Evolutionary conservation across 345 rosid species (phyloP).

Genomic region (Aurinia saxatilis): DNA sequence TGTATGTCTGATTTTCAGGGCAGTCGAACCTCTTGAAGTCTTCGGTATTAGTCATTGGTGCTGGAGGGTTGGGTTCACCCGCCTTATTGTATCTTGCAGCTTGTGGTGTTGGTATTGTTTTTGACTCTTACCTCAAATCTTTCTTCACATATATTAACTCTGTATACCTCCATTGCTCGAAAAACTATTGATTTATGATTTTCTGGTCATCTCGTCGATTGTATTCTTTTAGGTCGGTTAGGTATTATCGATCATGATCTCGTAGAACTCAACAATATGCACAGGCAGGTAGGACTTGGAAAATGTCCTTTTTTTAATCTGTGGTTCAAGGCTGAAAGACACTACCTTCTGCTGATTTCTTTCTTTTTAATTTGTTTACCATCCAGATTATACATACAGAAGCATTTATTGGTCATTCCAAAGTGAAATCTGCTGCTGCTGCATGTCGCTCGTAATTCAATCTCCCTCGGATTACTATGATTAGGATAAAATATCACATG

Average conservation of each 20-base stretch:
- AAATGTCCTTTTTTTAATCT: neutral
- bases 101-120: conserved; percentile 69
- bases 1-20: conserved; percentile 32
- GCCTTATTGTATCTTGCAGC: conserved; percentile 87
- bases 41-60: conserved; percentile 80
- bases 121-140: neutral
- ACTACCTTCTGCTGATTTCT: neutral
- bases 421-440: conserved; percentile 88
- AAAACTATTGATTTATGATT: neutral
- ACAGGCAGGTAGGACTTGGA: conserved; percentile 67
- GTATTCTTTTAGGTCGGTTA: conserved; percentile 49
- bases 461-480: neutral
- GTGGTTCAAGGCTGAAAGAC: neutral
- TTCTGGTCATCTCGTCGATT: neutral
- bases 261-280: conserved; percentile 96
- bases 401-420: conserved; percentile 77
- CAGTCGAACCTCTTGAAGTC: conserved; percentile 79
- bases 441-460: conserved; percentile 70
- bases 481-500: neutral
- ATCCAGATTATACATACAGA: conserved; percentile 92
- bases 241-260: conserved; percentile 94
- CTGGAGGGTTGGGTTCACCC: conserved; percentile 95
- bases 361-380: neutral
- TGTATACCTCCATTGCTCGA: neutral
- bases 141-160: neutral